These are phyloP conservation scores for Torulaspora microellipsoides DNA, from an alignment of 805 yeast genomes.

Conservation along the genomic window DNA sequence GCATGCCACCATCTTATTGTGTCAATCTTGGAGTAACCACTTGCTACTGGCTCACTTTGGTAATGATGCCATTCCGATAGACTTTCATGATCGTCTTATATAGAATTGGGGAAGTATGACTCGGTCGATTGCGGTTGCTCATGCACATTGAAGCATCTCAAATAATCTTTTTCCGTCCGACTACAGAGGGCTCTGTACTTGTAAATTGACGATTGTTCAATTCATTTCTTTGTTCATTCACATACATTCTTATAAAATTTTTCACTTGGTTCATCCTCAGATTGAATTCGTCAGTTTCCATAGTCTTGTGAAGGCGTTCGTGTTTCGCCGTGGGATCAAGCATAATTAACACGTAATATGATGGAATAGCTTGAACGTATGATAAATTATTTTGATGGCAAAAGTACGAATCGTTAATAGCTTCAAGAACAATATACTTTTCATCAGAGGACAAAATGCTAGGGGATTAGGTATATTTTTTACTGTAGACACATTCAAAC, in stretches of 20 bases:
- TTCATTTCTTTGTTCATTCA: no score
- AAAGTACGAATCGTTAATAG: slow-evolving; percentile 3
- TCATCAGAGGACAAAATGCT: slow-evolving; percentile 4
- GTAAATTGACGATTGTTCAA: no score
- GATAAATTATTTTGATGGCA: slow-evolving; percentile 5
- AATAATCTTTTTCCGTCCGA: no score
- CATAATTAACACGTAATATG: slow-evolving; percentile 5
- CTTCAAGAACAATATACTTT: slow-evolving; percentile 7
- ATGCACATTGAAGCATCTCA: no score
- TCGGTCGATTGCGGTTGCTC: no score
- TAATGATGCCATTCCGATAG: neutral
- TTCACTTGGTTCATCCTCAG: no score
- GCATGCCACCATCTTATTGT: neutral
- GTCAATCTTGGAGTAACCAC: neutral
- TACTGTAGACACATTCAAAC: slow-evolving; percentile 5
- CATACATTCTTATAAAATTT: no score
- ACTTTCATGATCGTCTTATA: neutral
- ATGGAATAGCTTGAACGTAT: slow-evolving; percentile 2
- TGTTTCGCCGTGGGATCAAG: slow-evolving; percentile 9
- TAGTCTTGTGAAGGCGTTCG: slow-evolving; percentile 3
- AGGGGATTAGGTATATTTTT: neutral
- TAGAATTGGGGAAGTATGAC: neutral
- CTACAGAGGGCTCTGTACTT: no score
- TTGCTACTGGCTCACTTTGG: neutral
- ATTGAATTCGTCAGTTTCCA: neutral